These are phyloP conservation scores for Lanmaoa pseudosensibilis DNA, from an alignment of 768 basidiomycete genomes.

Conservation along the genomic window DNA sequence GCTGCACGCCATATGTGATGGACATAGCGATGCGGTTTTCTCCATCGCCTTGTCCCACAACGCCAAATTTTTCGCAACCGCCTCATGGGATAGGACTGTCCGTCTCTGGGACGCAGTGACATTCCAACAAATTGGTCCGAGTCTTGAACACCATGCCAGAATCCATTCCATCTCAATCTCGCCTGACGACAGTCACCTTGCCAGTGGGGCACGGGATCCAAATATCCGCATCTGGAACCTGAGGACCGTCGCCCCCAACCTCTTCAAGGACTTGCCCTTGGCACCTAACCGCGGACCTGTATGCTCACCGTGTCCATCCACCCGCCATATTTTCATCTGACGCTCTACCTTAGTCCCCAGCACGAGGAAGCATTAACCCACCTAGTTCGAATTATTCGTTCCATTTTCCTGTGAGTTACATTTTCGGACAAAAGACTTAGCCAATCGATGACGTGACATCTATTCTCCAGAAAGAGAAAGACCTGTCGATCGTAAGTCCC, in stretches of 20 bases:
- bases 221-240: slow-evolving; percentile 19
- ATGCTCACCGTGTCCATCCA: background rate
- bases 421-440: background rate
- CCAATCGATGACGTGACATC: background rate
- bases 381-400: background rate
- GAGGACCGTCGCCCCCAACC: slow-evolving; percentile 8
- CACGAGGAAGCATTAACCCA: background rate
- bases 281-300: slow-evolving; percentile 16
- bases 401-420: background rate
- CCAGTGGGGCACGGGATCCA: slow-evolving; percentile 17
- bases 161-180: slow-evolving; percentile 19
- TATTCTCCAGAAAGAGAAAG: slow-evolving; percentile 7
- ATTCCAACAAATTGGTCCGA: slow-evolving; percentile 17
- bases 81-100: slow-evolving; percentile 29
- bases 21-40: slow-evolving; percentile 20
- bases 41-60: slow-evolving; percentile 22
- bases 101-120: slow-evolving; percentile 28
- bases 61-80: slow-evolving; percentile 26
- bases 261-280: slow-evolving; percentile 13
- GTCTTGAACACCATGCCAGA: slow-evolving; percentile 11
- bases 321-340: background rate
- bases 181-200: slow-evolving; percentile 14
- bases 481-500: background rate
- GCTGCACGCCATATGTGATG: background rate
- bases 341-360: slow-evolving; percentile 1